Evolutionary conservation across 306 rosid genomes (phyloP), one percentile per base, ranked within the genome.

Genomic region (Quercus aquifolioides): DNA sequence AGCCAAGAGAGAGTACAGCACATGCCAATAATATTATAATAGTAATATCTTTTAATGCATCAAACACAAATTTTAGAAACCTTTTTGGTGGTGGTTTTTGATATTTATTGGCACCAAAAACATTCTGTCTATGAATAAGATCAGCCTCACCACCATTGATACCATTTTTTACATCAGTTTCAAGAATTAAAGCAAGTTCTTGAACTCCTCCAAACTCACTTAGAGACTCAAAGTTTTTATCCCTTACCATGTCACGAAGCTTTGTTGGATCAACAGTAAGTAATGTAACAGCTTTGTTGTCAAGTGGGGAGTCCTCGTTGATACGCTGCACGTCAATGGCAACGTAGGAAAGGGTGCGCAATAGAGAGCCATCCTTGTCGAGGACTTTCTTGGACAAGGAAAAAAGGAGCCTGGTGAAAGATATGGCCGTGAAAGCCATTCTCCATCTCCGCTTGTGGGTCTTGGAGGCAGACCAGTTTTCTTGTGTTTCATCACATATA

Each of bases 391-490:
- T 73, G 20, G 83, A 54, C 31, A 74, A 58, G 18, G 75, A 74
- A 41, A 54, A 18, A 31, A 80, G 84, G 57, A 11, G n/a, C 56
- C 76, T 74, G 9, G 80, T 74, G 71, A 74, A 74, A 55, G 7
- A 67, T 46, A 80, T 75, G 63, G 71, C 84, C 9, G 80, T 62
- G 21, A 68, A 75, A 59, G 80, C 80, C 72, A 43, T 5, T 54
- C 71, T 68, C 80, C 84, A 80, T 14, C 84, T 30, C 5, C 80
- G 49, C 68, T n/a, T 68, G 76, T 75, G 62, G 60, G 28, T 43
- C 51, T 67, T 67, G 6, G 71, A 49, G 18, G 5, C 46, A 8
- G 46, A 30, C 17, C 62, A 23, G 13, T 21, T 2, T 52, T 62
- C 58, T 26, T 64, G 71, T 58, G 46, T 41, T 41, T 41, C 46